Evolutionary conservation across 305 asterid species (phyloP).

Genomic region (Fraxinus latifolia): DNA sequence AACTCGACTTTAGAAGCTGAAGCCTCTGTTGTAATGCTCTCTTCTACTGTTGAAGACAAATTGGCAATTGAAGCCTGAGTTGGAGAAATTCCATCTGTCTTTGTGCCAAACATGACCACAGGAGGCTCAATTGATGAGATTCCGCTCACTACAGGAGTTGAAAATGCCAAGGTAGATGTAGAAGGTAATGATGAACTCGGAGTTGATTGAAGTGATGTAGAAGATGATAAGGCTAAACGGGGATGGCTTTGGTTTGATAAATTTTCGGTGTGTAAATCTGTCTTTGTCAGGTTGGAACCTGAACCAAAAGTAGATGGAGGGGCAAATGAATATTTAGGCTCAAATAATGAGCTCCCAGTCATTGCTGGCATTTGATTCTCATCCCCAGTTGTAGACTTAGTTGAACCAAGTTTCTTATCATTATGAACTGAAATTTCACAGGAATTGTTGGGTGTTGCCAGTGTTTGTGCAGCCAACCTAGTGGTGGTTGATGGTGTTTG

Average conservation of each 20-base stretch:
- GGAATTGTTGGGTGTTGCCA: conserved; percentile 29
- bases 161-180: conserved; percentile 34
- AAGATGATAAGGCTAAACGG: conserved; percentile 30
- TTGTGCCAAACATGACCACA: conserved; percentile 30
- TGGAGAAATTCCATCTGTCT: conserved; percentile 31
- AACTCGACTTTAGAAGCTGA: conserved; percentile 39
- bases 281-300: conserved; percentile 29
- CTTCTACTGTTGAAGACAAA: conserved; percentile 35
- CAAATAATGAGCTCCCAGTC: conserved; percentile 27
- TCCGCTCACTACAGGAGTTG: conserved; percentile 22
- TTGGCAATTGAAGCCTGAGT: conserved; percentile 29
- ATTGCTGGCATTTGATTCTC: conserved; percentile 27
- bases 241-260: conserved; percentile 31
- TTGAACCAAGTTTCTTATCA: conserved; percentile 30
- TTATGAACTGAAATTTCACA: conserved; percentile 31
- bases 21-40: conserved; percentile 25
- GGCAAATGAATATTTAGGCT: conserved; percentile 33
- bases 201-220: conserved; percentile 30
- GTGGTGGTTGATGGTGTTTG: conserved; percentile 33
- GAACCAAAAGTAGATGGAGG: conserved; percentile 39
- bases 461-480: conserved; percentile 37
- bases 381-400: conserved; percentile 31
- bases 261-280: conserved; percentile 37
- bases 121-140: conserved; percentile 36
- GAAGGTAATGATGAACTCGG: conserved; percentile 36